Percentiles rank a stretch among this genome's conserved stretches.
Conservation (phyloP, 805 yeast species). For the Wickerhamomyces tratensis region DNA sequence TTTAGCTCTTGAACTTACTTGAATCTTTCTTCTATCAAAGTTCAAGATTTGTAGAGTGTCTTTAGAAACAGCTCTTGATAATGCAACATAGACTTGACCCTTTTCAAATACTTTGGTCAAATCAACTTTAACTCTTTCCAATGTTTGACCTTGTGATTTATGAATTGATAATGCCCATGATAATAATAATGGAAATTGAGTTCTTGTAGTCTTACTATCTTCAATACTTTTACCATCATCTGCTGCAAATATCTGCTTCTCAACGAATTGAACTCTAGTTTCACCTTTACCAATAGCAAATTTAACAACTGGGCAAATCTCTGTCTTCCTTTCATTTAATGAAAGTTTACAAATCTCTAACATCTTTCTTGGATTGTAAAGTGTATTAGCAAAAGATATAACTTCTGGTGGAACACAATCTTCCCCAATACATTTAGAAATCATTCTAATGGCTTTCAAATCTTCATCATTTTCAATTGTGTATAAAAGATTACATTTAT, state of each 20-base stretch:
- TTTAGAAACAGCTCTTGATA: slow-evolving; percentile 66
- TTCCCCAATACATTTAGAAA: slow-evolving; percentile 21
- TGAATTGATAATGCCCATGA: slow-evolving; percentile 85
- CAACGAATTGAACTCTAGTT: slow-evolving; percentile 23
- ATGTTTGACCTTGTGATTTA: slow-evolving; percentile 80
- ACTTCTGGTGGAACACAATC: slow-evolving; percentile 17
- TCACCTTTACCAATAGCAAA: slow-evolving; percentile 20
- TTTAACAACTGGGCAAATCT: slow-evolving; percentile 22
- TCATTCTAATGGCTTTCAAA: slow-evolving; percentile 20
- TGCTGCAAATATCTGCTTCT: slow-evolving; percentile 27
- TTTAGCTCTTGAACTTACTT: slow-evolving; percentile 50
- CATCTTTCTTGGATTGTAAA: slow-evolving; percentile 7
- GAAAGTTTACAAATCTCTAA: slow-evolving; percentile 12
- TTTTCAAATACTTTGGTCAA: slow-evolving; percentile 59
- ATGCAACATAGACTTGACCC: slow-evolving; percentile 79
- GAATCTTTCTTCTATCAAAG: slow-evolving; percentile 48
- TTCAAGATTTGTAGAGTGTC: slow-evolving; percentile 57
- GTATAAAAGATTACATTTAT: slow-evolving; percentile 15
- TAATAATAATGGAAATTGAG: slow-evolving; percentile 58
- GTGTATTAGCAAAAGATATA: slow-evolving; percentile 13
- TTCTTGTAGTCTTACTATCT: slow-evolving; percentile 25
- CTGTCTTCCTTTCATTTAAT: slow-evolving; percentile 8
- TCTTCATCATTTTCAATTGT: slow-evolving; percentile 16
- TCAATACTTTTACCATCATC: slow-evolving; percentile 11
- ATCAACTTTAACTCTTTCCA: slow-evolving; percentile 62